Conservation (phyloP, 305 asterid genomes). For the Solanum aculeatissimum region DNA sequence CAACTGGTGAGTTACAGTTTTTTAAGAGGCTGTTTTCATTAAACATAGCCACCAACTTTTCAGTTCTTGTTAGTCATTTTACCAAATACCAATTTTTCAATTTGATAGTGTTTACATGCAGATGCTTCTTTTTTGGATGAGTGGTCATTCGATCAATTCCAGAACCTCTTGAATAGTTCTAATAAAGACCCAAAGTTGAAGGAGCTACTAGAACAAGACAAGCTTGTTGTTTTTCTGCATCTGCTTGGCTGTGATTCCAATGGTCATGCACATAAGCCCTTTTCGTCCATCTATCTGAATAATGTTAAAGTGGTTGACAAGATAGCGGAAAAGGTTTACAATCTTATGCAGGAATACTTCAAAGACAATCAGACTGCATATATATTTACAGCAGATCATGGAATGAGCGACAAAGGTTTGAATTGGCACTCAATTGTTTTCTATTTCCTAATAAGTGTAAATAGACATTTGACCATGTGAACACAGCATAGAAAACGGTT, state of each 20-base stretch:
- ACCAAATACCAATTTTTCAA: neutral
- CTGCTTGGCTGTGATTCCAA: constrained; percentile 96
- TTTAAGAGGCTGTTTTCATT: neutral
- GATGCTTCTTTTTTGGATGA: constrained; percentile 98
- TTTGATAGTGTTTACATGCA: constrained; percentile 32
- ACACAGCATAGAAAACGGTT: neutral
- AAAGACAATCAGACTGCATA: constrained; percentile 79
- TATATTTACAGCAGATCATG: constrained; percentile 96
- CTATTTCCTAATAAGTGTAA: neutral
- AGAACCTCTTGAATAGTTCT: constrained; percentile 78
- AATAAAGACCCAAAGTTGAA: constrained; percentile 56
- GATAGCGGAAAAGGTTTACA: constrained; percentile 92
- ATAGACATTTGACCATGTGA: neutral
- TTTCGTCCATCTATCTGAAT: constrained; percentile 85
- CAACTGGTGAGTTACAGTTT: constrained; percentile 56
- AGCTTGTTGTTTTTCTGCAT: constrained; percentile 78
- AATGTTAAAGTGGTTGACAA: constrained; percentile 95
- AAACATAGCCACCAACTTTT: neutral
- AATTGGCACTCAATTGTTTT: neutral
- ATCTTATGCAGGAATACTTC: constrained; percentile 79
- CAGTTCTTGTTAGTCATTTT: neutral
- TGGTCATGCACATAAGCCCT: constrained; percentile 99
- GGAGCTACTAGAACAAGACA: constrained; percentile 78
- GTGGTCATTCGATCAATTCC: constrained; percentile 90
- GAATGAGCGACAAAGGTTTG: constrained; percentile 99